Percentiles rank a stretch among this genome's conserved stretches.
Conservation (phyloP, 2,329 filamentous ascomycete species). For the Talaromyces sp. region DNA sequence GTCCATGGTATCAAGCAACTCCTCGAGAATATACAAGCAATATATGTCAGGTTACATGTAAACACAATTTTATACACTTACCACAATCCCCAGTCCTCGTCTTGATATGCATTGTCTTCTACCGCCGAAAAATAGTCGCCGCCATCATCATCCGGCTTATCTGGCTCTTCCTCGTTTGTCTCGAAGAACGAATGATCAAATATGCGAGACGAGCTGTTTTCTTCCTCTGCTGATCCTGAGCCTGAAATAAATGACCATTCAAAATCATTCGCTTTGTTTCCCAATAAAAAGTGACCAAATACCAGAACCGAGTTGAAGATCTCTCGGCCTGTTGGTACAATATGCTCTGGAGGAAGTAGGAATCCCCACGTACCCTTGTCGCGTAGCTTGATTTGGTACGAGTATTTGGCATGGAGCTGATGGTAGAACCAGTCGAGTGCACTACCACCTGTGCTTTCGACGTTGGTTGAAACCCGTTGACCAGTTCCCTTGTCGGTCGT, state of each 20-base stretch:
- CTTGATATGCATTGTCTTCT: conserved; percentile 16
- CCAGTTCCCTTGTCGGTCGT: conserved; percentile 30
- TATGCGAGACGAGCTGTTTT: neutral
- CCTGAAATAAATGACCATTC: conserved; percentile 17
- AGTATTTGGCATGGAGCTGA: conserved; percentile 74
- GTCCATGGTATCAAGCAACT: neutral
- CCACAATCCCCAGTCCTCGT: conserved; percentile 15
- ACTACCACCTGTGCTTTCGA: conserved; percentile 76
- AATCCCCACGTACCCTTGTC: conserved; percentile 96
- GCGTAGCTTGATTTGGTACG: conserved; percentile 88
- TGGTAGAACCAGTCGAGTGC: conserved; percentile 96
- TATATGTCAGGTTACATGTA: neutral
- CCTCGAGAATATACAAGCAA: neutral
- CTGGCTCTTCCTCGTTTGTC: neutral
- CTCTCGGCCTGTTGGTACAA: conserved; percentile 85
- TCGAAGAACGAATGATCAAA: conserved; percentile 3
- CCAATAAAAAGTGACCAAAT: conserved; percentile 66
- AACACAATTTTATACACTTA: neutral
- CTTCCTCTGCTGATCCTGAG: neutral
- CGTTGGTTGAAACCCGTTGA: conserved; percentile 46
- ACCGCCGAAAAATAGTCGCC: conserved; percentile 15
- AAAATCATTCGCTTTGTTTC: conserved; percentile 4
- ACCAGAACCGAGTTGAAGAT: conserved; percentile 78
- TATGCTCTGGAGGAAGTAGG: conserved; percentile 78
- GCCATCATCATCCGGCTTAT: conserved; percentile 1